Evolutionary conservation across 1,139 yeast species (phyloP).

Genomic region (Candida tetrigidarum): DNA sequence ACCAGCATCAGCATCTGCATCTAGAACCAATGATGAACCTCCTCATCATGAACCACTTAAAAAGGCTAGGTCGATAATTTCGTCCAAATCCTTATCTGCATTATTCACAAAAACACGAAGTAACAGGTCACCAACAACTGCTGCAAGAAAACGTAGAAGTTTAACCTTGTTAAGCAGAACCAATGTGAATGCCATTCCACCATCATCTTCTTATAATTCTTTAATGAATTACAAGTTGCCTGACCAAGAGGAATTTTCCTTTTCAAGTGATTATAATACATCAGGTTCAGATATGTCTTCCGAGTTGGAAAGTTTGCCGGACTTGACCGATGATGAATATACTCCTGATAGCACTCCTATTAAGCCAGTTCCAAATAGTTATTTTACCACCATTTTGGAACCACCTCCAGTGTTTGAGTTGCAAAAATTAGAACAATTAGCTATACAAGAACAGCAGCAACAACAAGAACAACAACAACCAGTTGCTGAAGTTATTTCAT

Average conservation of each 20-base stretch:
- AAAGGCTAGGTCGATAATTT: constrained; percentile 20
- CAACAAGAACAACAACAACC: constrained; percentile 1
- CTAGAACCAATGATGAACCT: constrained; percentile 1
- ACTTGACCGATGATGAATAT: constrained; percentile 32
- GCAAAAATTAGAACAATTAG: constrained; percentile 2
- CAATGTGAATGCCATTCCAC: constrained; percentile 1
- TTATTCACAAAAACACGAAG: constrained; percentile 12
- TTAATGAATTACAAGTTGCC: constrained; percentile 10
- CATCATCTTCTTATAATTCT: background rate
- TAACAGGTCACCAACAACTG: constrained; percentile 3
- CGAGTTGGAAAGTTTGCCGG: constrained; percentile 44
- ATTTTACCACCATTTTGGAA: constrained; percentile 14
- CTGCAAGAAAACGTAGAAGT: constrained; percentile 1
- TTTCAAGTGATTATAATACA: constrained; percentile 10
- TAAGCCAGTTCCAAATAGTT: constrained; percentile 13
- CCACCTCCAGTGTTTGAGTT: constrained; percentile 9
- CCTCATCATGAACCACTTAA: constrained; percentile 14
- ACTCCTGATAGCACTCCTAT: constrained; percentile 35
- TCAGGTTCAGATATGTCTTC: constrained; percentile 20
- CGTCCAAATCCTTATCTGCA: constrained; percentile 17
- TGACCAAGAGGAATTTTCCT: constrained; percentile 23
- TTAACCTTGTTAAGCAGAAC: background rate
- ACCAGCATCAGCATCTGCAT: too few species aligned
- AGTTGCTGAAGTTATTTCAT: background rate
- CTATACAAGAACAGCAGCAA: background rate